phyloP scores from a whole-genome alignment of 331 rosid genomes.

The Rosa hybrid region DNA sequence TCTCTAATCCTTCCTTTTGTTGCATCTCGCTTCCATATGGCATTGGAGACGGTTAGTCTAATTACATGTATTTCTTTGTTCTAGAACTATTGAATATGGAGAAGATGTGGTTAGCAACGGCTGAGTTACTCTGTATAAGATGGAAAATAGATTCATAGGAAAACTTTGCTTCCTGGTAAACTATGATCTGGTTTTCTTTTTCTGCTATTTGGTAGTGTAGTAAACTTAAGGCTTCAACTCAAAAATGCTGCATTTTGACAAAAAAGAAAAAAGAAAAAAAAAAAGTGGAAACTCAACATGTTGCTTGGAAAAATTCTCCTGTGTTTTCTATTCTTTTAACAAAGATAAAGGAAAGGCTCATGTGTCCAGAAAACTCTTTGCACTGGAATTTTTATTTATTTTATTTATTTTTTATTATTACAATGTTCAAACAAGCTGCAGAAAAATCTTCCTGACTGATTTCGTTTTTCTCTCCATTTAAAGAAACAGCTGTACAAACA shows the following conservation, averaged over 20 bases:
- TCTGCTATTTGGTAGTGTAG: slow-evolving; percentile 1
- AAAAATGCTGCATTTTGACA: neutral
- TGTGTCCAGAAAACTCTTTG: neutral
- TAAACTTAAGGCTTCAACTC: neutral
- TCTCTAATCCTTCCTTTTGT: slow-evolving; percentile 92
- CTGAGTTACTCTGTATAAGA: neutral
- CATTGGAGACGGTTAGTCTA: slow-evolving; percentile 95
- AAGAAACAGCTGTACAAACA: neutral
- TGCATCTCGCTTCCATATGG: slow-evolving; percentile 95
- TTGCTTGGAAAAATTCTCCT: neutral
- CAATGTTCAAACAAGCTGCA: neutral
- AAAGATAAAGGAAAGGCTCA: neutral
- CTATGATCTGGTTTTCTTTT: neutral
- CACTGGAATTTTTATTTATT: neutral
- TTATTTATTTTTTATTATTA: neutral
- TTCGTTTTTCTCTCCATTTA: neutral
- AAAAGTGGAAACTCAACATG: neutral
- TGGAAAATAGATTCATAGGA: neutral
- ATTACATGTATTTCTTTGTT: slow-evolving; percentile 35
- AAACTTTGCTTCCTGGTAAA: neutral
- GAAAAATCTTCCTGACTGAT: neutral
- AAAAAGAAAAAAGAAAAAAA: neutral
- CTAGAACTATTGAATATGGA: slow-evolving; percentile 11
- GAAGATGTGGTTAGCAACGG: neutral
- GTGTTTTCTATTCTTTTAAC: neutral